Evolutionary conservation across 2,329 filamentous ascomycete species (phyloP).

Genomic region (Cladosporium sp.): DNA sequence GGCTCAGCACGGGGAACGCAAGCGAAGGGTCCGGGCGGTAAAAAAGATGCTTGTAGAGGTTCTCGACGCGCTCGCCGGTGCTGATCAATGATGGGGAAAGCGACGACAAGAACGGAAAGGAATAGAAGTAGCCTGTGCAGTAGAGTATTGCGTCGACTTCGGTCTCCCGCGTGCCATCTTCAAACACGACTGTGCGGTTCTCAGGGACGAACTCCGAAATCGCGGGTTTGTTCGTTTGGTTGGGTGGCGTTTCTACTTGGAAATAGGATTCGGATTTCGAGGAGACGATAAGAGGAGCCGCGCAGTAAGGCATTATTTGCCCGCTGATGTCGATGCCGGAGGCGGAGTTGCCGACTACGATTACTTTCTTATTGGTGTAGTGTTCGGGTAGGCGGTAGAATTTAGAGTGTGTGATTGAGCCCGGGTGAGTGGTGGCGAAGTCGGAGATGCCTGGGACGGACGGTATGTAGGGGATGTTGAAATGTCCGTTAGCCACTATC

Average conservation of each 20-base stretch:
- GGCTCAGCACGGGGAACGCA: constrained; percentile 67
- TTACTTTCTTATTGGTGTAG: constrained; percentile 63
- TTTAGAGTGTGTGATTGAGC: constrained; percentile 55
- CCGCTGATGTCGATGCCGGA: constrained; percentile 77
- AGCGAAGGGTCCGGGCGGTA: constrained; percentile 70
- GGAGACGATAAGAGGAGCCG: constrained; percentile 58
- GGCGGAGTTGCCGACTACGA: constrained; percentile 78
- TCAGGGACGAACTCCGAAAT: constrained; percentile 50
- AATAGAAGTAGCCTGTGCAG: constrained; percentile 85
- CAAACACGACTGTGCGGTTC: constrained; percentile 58
- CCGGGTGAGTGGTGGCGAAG: constrained; percentile 36
- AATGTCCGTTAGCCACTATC: constrained; percentile 44
- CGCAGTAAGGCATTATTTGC: constrained; percentile 62
- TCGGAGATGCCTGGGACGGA: constrained; percentile 34
- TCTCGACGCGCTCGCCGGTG: constrained; percentile 62
- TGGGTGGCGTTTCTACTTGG: constrained; percentile 32
- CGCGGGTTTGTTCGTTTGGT: constrained; percentile 53
- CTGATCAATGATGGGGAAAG: constrained; percentile 54
- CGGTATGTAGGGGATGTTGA: constrained; percentile 41
- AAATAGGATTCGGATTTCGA: constrained; percentile 47
- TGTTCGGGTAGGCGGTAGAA: constrained; percentile 62
- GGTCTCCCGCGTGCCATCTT: constrained; percentile 57
- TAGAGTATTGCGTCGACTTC: constrained; percentile 74
- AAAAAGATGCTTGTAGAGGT: constrained; percentile 75
- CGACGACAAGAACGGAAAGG: constrained; percentile 62